Base-by-base conservation (phyloP, 2,329 filamentous ascomycete species). In the Alternaria metachromatica region DNA sequence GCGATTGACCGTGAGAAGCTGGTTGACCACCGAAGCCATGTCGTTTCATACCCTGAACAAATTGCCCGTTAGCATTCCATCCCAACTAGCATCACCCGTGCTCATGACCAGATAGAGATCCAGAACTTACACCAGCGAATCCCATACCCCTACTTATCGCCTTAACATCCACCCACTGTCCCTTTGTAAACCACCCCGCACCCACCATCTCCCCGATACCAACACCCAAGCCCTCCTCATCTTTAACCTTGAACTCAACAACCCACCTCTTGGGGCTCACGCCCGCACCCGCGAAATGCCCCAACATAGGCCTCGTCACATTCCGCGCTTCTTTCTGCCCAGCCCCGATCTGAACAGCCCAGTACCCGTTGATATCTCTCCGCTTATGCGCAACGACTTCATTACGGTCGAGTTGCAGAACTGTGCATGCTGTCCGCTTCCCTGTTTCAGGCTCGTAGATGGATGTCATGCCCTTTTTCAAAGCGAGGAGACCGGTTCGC, bases 391-490 rank as follows among this genome's bases (percentile, higher is more conserved):
- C 90, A 43, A 97, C 85, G 9, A 97, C 94, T 82, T 98, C 92
- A 65, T 96, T 94, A 73, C 93, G 87, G 81, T 99, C 96, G 73
- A 99, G 86, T 83, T 98, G 94, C 61, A 99, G 87, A 57, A 99
- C 91, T 13, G 96, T 99, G 84, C 94, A 97, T 20, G 94, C 87
- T 62, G 90, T 91, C 68, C 95, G 90, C 68, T 87, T 87, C 72
- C 92, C 92, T 25, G 92, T 92, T 72, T 89, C 88, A 0, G 87
- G 82, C 76, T 94, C 90, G 86, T 92, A 98, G 69, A 97, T 83
- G 64, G 92, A 94, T 46, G 94, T 97, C 92, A 99, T 98, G 80
- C 96, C 96, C 83, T 94, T 95, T 84, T 99, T 99, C 78, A 90
- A 87, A 12, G 92, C 94, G 50, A 99, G 86, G 9, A 93, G 90